Percentiles rank a stretch among this genome's conserved stretches.
phyloP scores from a whole-genome alignment of 1,284 basidiomycete species.

The Pseudozyma hubeiensis region DNA sequence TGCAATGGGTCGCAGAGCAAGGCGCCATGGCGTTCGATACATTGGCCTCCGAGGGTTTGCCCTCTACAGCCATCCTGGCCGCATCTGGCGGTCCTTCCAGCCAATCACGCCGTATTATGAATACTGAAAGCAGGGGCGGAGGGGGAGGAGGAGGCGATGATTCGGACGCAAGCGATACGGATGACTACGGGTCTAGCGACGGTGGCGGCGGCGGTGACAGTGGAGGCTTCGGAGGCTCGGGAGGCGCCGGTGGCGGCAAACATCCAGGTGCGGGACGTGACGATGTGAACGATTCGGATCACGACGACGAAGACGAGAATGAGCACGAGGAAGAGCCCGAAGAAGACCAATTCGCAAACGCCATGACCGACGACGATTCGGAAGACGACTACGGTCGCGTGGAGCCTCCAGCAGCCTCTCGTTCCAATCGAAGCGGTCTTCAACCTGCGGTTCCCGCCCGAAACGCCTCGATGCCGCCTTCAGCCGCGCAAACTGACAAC shows the following conservation, averaged over 20 bases:
- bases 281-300: conserved; percentile 26
- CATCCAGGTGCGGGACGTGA: conserved; percentile 22
- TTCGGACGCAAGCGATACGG: conserved; percentile 38
- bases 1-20: conserved; percentile 37
- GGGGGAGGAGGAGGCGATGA: conserved; percentile 22
- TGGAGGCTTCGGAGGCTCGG: conserved; percentile 34
- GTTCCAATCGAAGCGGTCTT: conserved; percentile 4
- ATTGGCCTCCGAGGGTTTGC: conserved; percentile 26
- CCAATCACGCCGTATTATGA: conserved; percentile 8
- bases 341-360: conserved; percentile 30
- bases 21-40: conserved; percentile 25
- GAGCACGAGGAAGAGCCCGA: conserved; percentile 14
- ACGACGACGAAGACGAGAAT: conserved; percentile 5
- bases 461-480: conserved; percentile 15
- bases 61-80: conserved; percentile 17
- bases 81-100: conserved; percentile 21
- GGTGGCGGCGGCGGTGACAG: conserved; percentile 39
- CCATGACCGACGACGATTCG: conserved; percentile 50
- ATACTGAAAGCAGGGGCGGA: conserved; percentile 16
- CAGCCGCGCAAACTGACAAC: conserved; percentile 4
- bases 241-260: conserved; percentile 39
- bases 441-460: conserved; percentile 21
- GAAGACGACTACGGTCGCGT: conserved; percentile 50
- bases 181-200: conserved; percentile 61
- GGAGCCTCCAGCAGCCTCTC: conserved; percentile 8